Evolutionary conservation across 139 green algal genomes (phyloP).

Genomic region (Closterium sp.): DNA sequence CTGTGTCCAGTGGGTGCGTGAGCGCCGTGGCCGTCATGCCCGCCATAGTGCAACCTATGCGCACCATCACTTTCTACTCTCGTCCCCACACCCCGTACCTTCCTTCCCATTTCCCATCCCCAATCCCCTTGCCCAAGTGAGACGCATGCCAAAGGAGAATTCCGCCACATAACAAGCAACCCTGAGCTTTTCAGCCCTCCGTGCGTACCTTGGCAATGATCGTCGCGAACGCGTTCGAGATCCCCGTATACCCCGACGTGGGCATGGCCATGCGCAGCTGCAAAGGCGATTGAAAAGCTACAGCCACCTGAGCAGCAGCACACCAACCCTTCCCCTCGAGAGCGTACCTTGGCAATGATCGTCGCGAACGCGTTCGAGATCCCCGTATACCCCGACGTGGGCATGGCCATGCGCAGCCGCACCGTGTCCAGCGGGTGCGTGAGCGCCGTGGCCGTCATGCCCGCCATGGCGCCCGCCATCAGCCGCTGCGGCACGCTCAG

Average conservation of each 20-base stretch:
- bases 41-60: constrained; percentile 79
- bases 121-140: too few species aligned
- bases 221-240: constrained; percentile 19
- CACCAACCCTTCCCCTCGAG: not conserved
- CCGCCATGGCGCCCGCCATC: constrained; percentile 74
- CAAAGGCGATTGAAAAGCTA: constrained; percentile 40
- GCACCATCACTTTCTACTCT: too few species aligned
- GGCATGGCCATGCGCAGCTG: constrained; percentile 84
- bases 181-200: too few species aligned
- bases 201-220: not conserved
- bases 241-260: constrained; percentile 54
- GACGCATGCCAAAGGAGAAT: too few species aligned
- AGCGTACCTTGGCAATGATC: constrained; percentile 17
- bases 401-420: constrained; percentile 80
- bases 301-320: too few species aligned
- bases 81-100: too few species aligned
- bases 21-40: constrained; percentile 91
- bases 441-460: constrained; percentile 88
- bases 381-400: constrained; percentile 60
- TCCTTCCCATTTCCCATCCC: too few species aligned
- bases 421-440: constrained; percentile 92
- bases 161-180: too few species aligned
- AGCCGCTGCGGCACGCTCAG: constrained; percentile 64
- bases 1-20: constrained; percentile 89
- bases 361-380: constrained; percentile 32